Evolutionary conservation across 225 moss, liverwort and hornwort species (phyloP), one percentile per base, ranked within the genome.

Genomic region (Polytrichum formosum): DNA sequence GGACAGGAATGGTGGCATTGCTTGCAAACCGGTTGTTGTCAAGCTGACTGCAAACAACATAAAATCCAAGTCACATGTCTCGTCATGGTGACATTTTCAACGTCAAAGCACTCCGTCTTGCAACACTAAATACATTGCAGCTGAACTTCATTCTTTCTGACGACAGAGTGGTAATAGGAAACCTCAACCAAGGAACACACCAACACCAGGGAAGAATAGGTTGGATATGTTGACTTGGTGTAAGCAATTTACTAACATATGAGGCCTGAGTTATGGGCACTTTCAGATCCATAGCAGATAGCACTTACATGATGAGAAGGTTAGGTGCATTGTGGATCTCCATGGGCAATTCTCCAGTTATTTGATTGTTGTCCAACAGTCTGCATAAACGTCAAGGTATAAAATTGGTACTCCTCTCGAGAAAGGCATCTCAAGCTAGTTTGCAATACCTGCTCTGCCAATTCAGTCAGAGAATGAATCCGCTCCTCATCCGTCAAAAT

Each of bases 1-100:
- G 1, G 1, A 20, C 0, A 4, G 95, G 95, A 33, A 96, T 83
- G 6, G 69, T 80, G 18, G 90, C 71, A 17, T 78, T 75, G 19
- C 66, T 58, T 19, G 80, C 78, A 61, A 96, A 93, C 30, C 78
- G 76, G 65, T 96, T 96, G 71, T 96, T 96, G 33, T 96, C 95
- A 61, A 96, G 79, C 72, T 96, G 95, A 60, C 87, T 87, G 84
- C 81, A 84, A 65, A 58, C 56, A 28, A n/a, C 1, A 63, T 26
- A 63, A 63, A n/a, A 59, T 16, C 6, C 59, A 59, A 59, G 6
- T 59, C 18, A 17, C 26, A 17, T 6, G 4, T 28, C 28, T 23
- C 27, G 37, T 33, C 5, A 20, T n/a, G 25, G 66, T 66, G 66
- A 46, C 46, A 53, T n/a, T 66, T 35, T 16, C 21, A 59, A 22